A percentile compares a stretch with the other conserved stretches of the same genome.
Conservation (phyloP, 345 rosid species). For the Camelina laxa region DNA sequence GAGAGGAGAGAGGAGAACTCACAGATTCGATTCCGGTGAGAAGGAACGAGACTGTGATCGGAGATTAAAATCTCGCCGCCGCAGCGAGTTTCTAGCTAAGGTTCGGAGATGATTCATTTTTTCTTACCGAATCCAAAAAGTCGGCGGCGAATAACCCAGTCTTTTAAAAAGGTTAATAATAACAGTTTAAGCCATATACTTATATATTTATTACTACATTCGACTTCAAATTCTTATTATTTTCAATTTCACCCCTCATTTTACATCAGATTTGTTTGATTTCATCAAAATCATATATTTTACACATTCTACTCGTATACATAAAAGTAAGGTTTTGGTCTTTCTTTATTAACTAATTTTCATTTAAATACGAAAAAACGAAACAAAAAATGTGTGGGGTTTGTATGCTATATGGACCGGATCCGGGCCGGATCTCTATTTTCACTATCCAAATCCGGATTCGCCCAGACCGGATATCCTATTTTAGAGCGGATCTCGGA, state of each 20-base stretch:
- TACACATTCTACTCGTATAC: no score
- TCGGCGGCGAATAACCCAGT: background rate
- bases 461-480: no score
- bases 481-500: no score
- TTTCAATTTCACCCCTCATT: background rate
- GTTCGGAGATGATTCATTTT: slow-evolving; percentile 38
- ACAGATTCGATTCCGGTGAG: slow-evolving; percentile 38
- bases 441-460: no score
- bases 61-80: slow-evolving; percentile 32
- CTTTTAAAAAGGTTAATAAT: background rate
- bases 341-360: no score
- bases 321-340: no score
- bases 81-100: slow-evolving; percentile 39
- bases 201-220: background rate
- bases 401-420: no score
- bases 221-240: background rate
- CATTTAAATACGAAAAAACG: no score
- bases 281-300: no score
- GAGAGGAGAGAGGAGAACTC: slow-evolving; percentile 16
- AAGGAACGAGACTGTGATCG: slow-evolving; percentile 38
- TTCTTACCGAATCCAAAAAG: background rate
- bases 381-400: no score
- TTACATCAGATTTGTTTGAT: no score
- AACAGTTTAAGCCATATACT: background rate
- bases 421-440: no score